These are phyloP conservation scores for Cercospora nicotianae DNA, from an alignment of 2,329 filamentous ascomycete genomes.

Conservation along the genomic window DNA sequence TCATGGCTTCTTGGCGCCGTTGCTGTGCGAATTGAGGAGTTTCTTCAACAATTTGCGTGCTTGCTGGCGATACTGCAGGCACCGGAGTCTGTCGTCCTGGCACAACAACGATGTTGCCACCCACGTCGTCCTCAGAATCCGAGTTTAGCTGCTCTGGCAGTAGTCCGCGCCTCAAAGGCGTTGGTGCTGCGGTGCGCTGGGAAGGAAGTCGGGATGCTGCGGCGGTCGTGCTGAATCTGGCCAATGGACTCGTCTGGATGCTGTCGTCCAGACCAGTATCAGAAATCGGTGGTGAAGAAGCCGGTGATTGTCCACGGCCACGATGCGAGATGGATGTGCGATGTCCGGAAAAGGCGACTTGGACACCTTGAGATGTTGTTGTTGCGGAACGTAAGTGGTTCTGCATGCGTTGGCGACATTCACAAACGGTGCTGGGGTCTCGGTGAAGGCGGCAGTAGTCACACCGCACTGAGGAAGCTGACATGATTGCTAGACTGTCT, in stretches of 20 bases:
- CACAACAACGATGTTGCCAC: background rate
- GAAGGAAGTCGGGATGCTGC: background rate
- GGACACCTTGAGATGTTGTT: background rate
- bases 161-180: background rate
- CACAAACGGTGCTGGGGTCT: background rate
- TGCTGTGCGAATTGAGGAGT: conserved; percentile 3
- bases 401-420: background rate
- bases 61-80: conserved; percentile 5
- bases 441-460: conserved; percentile 10
- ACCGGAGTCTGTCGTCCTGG: background rate
- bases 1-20: background rate
- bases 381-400: background rate
- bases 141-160: background rate
- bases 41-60: conserved; percentile 12
- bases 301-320: background rate
- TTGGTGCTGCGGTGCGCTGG: background rate
- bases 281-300: background rate
- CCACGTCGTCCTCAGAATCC: background rate
- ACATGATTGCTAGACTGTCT: conserved; percentile 7
- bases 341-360: background rate
- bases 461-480: conserved; percentile 2
- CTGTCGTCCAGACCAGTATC: background rate
- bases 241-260: background rate
- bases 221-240: background rate
- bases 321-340: background rate